These are phyloP conservation scores for Phytophthora fragariae DNA, from an alignment of 352 stramenopile species.

Conservation along the genomic window DNA sequence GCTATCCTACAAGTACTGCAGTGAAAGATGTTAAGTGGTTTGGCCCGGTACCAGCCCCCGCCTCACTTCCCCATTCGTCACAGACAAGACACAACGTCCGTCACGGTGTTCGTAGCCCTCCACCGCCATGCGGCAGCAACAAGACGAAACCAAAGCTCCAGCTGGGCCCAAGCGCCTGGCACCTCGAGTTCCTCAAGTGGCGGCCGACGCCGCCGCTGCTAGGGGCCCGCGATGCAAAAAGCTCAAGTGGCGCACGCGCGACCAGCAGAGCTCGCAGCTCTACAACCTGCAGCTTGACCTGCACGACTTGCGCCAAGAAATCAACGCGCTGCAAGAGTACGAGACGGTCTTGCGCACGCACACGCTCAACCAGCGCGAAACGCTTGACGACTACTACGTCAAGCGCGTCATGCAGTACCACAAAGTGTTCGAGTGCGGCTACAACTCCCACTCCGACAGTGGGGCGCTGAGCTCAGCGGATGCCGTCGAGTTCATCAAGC, in stretches of 20 bases:
- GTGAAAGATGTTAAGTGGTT: constrained; percentile 25
- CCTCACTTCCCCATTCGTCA: constrained; percentile 35
- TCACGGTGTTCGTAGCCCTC: constrained; percentile 15
- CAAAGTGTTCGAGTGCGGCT: constrained; percentile 64
- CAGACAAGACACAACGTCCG: background rate
- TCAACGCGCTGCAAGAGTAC: constrained; percentile 49
- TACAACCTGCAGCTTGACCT: constrained; percentile 74
- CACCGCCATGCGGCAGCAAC: constrained; percentile 12
- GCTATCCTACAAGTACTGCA: too few relatives aligned
- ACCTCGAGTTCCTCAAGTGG: constrained; percentile 25
- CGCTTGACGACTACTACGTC: constrained; percentile 53
- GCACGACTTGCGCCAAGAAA: constrained; percentile 53
- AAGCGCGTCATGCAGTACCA: constrained; percentile 64
- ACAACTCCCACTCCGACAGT: constrained; percentile 14
- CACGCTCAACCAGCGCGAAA: constrained; percentile 52
- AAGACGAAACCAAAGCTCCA: constrained; percentile 17
- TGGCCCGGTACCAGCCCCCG: background rate
- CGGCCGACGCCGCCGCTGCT: constrained; percentile 26
- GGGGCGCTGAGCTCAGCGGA: constrained; percentile 14
- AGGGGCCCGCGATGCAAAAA: constrained; percentile 35
- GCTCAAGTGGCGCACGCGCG: constrained; percentile 67
- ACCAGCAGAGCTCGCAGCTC: constrained; percentile 62
- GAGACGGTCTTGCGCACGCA: constrained; percentile 43
- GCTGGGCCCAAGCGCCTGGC: constrained; percentile 24
- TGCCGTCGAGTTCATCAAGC: constrained; percentile 49